Evolutionary conservation across 805 yeast genomes (phyloP).

Genomic region (Saccharomycopsis lassenensis): DNA sequence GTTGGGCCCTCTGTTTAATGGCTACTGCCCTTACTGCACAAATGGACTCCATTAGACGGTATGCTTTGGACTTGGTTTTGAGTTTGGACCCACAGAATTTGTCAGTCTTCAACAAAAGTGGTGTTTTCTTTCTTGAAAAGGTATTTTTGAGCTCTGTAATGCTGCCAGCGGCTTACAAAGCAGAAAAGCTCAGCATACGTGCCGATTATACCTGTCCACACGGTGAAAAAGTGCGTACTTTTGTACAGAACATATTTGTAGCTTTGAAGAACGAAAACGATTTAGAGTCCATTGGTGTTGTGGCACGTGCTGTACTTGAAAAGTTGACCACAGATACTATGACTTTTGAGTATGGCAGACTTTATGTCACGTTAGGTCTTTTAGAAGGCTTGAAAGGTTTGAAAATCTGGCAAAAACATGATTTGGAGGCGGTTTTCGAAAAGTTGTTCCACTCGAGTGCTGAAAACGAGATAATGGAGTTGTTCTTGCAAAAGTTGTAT

Average conservation of each 20-base stretch:
- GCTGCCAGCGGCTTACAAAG: conserved; percentile 53
- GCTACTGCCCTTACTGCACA: conserved; percentile 68
- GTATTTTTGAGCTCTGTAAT: conserved; percentile 47
- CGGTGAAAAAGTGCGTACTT: conserved; percentile 40
- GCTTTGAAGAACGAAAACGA: conserved; percentile 24
- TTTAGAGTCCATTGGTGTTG: conserved; percentile 4
- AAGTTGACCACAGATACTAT: conserved; percentile 38
- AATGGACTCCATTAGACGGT: conserved; percentile 66
- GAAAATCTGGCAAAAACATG: conserved; percentile 19
- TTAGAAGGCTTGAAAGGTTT: conserved; percentile 35
- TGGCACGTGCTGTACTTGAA: conserved; percentile 28
- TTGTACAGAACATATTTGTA: conserved; percentile 29
- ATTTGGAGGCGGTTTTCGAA: conserved; percentile 19
- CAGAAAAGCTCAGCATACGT: conserved; percentile 19
- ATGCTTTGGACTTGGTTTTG: conserved; percentile 45
- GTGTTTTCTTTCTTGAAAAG: conserved; percentile 26
- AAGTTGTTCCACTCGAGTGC: conserved; percentile 28
- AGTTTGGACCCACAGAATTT: conserved; percentile 38
- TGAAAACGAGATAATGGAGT: conserved; percentile 46
- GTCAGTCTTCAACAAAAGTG: conserved; percentile 32
- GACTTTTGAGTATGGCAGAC: conserved; percentile 60
- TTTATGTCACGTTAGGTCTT: conserved; percentile 49
- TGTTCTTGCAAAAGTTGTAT: conserved; percentile 39
- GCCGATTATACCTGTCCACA: conserved; percentile 38
- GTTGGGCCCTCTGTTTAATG: conserved; percentile 67